Evolutionary conservation across 2,329 filamentous ascomycete genomes (phyloP), one percentile per base, ranked within the genome.

Genomic region (Pseudogymnoascus sp.): DNA sequence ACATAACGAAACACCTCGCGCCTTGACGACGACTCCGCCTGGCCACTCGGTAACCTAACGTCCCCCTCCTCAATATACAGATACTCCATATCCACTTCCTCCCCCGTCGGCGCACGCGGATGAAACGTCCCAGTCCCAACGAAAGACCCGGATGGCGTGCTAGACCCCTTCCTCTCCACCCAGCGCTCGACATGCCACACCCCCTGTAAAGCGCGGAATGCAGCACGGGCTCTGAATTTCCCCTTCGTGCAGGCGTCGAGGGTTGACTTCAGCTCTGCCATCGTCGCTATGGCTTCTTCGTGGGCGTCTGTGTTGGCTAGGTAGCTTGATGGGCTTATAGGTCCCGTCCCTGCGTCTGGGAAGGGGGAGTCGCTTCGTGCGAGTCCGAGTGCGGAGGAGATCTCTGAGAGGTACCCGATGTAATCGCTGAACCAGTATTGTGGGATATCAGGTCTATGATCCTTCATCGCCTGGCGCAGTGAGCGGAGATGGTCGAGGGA

Each of bases 1-100:
- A 51, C 84, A 69, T 91, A 92, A 0, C 89, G 83, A 79, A 89
- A 92, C 1, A 90, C 79, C 69, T 92, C 93, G 8, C 88, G 31
- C 21, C 12, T 6, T 4, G 37, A 36, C 16, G 2, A 12, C 5
- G 4, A 5, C 14, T 12, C 4, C 37, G 1, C 8, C n/a, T 6
- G 14, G 1, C 14, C 14, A 4, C 7, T 80, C 75, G 3, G 85
- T 83, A n/a, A 4, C 18, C 75, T 81, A 70, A 91, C 88, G 4
- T 81, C 81, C 1, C 88, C 88, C 63, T 87, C 81, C 69, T 89
- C 86, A 54, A 87, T 76, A 71, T 90, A 90, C 2, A 90, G 77
- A 66, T 90, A 90, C 71, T 91, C 72, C n/a, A 67, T 18, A 63
- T 72, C 68, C 62, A 73, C 75, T n/a, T 74, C 73, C 4, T 71